Base-by-base conservation (phyloP, 1,284 basidiomycete genomes). In the Leccinum griseonigrum region DNA sequence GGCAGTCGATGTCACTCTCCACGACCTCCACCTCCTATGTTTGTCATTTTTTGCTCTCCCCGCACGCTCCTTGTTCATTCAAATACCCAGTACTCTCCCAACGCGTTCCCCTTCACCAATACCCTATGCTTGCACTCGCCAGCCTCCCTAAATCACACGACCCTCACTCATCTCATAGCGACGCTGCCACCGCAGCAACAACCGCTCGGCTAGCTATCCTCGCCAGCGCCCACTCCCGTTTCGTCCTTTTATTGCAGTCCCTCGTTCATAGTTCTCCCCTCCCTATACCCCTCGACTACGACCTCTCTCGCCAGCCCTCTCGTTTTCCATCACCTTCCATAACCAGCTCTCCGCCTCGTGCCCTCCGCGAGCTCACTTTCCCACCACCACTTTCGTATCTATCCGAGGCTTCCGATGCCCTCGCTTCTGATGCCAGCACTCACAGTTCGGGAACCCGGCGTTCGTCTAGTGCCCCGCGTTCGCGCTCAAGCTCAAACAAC, bases 201-300 rank as follows among this genome's bases (percentile, higher is more conserved):
- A 78, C 80, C 2, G 60, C 73, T 11, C 78, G 77, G 46, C 75
- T 88, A 31, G 75, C 79, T 29, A 71, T 77, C 2, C 75, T 89
- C 16, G 76, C 85, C 2, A 81, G 80, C 26, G 82, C 84, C 1
- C 88, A 92, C 68, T 88, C 89, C 13, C 84, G 89, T n/a, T 83
- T 88, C 66, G 85, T 91, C 26, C 81, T 92, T 10, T 76, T 90
- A 11, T 75, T 92, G 6, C 90, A 91, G 66, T 83, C 87, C 4
- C 76, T 89, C 36, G 86, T 87, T 0, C 86, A 90, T 69, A 84
- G 84, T 63, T 83, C 81, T 0, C 68, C 73, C 31, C 68, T 76
- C 7, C 77, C 82, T 1, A 65, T 81, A 14, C 77, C 79, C 26
- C 69, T 77, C 4, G 84, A 87, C 61, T 73, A 72, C 34, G 79